Evolutionary conservation across 495 filamentous ascomycete species (phyloP).

Genomic region (Lasiosphaeria ovina): DNA sequence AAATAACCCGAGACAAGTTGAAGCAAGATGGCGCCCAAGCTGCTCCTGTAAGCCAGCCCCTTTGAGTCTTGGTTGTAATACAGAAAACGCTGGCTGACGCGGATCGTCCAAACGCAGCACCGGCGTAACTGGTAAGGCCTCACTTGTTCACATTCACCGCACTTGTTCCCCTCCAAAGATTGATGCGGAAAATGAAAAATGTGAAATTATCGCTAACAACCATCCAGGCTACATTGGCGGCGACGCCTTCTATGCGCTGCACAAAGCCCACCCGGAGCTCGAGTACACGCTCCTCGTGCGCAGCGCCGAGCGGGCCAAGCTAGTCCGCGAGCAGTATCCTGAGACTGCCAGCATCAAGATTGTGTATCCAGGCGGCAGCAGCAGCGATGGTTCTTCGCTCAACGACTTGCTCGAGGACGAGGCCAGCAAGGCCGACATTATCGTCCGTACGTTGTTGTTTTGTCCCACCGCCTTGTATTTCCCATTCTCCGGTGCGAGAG

Average conservation of each 20-base stretch:
- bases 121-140: background rate
- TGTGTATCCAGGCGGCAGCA: conserved; percentile 37
- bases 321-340: conserved; percentile 58
- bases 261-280: conserved; percentile 64
- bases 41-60: background rate
- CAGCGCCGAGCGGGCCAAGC: conserved; percentile 61
- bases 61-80: background rate
- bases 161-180: too few relatives aligned
- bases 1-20: background rate
- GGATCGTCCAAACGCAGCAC: background rate
- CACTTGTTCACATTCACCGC: background rate
- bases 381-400: conserved; percentile 54
- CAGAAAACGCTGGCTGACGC: background rate
- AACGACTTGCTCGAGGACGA: conserved; percentile 54
- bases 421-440: conserved; percentile 62
- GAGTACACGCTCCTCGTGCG: conserved; percentile 66
- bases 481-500: background rate
- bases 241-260: conserved; percentile 60
- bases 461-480: background rate
- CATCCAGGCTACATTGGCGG: conserved; percentile 71
- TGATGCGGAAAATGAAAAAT: too few relatives aligned
- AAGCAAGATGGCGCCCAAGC: background rate
- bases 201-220: background rate
- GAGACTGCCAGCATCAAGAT: conserved; percentile 41
- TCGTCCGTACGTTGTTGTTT: conserved; percentile 51